Percentiles rank a stretch among this genome's conserved stretches.
phyloP scores from a whole-genome alignment of 2,329 filamentous ascomycete species.

The Zasmidium citrigriseum region DNA sequence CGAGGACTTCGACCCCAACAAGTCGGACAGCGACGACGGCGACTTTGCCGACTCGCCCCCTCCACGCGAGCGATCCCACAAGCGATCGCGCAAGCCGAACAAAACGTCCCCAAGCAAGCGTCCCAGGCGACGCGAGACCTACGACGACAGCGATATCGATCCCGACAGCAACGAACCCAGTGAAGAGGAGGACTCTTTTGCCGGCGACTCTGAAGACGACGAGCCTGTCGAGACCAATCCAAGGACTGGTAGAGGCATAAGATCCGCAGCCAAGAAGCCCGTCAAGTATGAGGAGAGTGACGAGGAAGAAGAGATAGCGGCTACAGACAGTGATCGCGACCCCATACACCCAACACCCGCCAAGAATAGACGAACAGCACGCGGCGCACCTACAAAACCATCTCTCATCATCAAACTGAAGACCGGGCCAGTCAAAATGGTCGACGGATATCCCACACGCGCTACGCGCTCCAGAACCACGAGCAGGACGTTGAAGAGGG shows the following conservation, averaged over 20 bases:
- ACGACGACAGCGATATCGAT: constrained; percentile 51
- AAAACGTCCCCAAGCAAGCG: constrained; percentile 26
- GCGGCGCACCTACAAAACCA: constrained; percentile 11
- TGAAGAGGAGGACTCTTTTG: constrained; percentile 44
- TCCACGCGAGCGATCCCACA: constrained; percentile 23
- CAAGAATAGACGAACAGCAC: constrained; percentile 11
- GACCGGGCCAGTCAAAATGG: constrained; percentile 31
- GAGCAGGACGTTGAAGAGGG: constrained; percentile 39
- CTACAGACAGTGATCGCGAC: constrained; percentile 36
- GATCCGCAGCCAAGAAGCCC: constrained; percentile 56
- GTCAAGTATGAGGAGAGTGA: constrained; percentile 58
- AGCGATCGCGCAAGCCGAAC: constrained; percentile 28
- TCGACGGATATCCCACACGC: constrained; percentile 11
- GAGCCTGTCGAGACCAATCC: constrained; percentile 57
- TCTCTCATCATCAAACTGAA: constrained; percentile 45
- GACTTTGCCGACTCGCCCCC: constrained; percentile 34
- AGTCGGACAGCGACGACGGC: constrained; percentile 39
- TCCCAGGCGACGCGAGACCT: constrained; percentile 36
- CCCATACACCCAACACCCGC: constrained; percentile 19
- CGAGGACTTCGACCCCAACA: constrained; percentile 39
- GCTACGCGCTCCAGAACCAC: constrained; percentile 41
- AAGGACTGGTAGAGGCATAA: constrained; percentile 55
- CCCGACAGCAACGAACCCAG: constrained; percentile 39
- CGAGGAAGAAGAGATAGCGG: constrained; percentile 48
- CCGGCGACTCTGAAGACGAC: constrained; percentile 44